Base-by-base conservation (phyloP, 495 filamentous ascomycete species). In the Penicillium antarcticum region DNA sequence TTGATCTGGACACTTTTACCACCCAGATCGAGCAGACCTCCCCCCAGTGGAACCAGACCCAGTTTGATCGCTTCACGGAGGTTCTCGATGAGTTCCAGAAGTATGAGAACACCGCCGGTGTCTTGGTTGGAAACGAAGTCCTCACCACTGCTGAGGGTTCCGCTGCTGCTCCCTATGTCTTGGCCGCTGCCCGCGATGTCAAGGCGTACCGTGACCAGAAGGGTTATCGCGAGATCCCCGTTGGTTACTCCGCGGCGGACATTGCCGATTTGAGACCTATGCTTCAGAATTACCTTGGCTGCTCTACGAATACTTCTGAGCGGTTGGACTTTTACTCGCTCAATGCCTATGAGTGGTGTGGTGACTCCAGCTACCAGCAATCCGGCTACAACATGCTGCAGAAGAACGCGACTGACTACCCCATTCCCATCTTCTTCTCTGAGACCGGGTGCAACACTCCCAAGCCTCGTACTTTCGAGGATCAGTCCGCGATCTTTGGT, bases 191-290 rank as follows among this genome's bases (percentile, higher is more conserved):
- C 14, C 80, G 86, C 35, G 90, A 96, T 60, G 74, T 92, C 70
- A 95, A 94, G 76, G 81, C 84, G 1, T 89, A 95, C 68, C 80
- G 89, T 41, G 77, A 90, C 58, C 67, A 73, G 45, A 88, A 92
- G 70, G 76, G 78, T n/a, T 92, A 94, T 69, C 87, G 91, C 48
- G 70, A 85, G 24, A 87, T 96, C 45, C 90, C 91, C 6, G 74
- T 96, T 44, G 91, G 91, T 36, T 96, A 96, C 70, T 90, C 89
- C 7, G 90, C 89, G n/a, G 88, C 90, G 29, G 91, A 96, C 65
- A 92, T 95, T 55, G 73, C 87, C 3, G 75, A 81, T 37, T 80
- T 94, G 36, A 84, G 91, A 16, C 90, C 91, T 31, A 89, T 87
- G 83, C 75, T 96, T 2, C 91, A 96, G 68, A 85, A 96, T 62